These are phyloP conservation scores for Aspergillus vadensis DNA, from an alignment of 2,329 filamentous ascomycete genomes.

Conservation along the genomic window DNA sequence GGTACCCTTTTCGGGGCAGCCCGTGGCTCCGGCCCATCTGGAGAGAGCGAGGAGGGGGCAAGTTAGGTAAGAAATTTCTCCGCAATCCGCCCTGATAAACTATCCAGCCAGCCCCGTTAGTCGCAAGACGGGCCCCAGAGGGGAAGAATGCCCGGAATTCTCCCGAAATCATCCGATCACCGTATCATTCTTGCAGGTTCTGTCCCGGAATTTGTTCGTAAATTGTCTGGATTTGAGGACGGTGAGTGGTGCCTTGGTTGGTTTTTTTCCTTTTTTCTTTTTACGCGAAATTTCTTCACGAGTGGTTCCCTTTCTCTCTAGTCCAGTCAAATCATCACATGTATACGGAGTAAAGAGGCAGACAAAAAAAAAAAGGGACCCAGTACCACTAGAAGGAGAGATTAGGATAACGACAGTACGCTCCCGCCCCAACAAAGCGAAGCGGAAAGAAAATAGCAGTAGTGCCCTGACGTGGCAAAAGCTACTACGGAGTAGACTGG, in stretches of 20 bases:
- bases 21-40: slow-evolving; percentile 4
- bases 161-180: slow-evolving; percentile 25
- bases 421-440: neutral
- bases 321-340: neutral
- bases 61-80: slow-evolving; percentile 25
- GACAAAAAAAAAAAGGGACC: neutral
- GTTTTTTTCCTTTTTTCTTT: neutral
- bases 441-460: neutral
- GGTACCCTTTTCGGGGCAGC: slow-evolving; percentile 20
- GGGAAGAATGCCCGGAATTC: slow-evolving; percentile 19
- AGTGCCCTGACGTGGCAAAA: neutral
- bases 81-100: slow-evolving; percentile 16
- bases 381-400: no score
- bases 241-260: neutral
- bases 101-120: slow-evolving; percentile 12
- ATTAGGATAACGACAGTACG: neutral
- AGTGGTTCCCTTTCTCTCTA: neutral
- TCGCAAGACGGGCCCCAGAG: slow-evolving; percentile 13
- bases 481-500: neutral
- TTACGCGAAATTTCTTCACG: neutral
- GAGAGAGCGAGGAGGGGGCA: neutral
- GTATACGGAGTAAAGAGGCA: neutral
- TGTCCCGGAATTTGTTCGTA: neutral
- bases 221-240: neutral
- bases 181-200: slow-evolving; percentile 9